Percentiles rank a stretch among this genome's conserved stretches.
phyloP scores from a whole-genome alignment of 176 grass and related monocot genomes.

The Triticum aestivum region DNA sequence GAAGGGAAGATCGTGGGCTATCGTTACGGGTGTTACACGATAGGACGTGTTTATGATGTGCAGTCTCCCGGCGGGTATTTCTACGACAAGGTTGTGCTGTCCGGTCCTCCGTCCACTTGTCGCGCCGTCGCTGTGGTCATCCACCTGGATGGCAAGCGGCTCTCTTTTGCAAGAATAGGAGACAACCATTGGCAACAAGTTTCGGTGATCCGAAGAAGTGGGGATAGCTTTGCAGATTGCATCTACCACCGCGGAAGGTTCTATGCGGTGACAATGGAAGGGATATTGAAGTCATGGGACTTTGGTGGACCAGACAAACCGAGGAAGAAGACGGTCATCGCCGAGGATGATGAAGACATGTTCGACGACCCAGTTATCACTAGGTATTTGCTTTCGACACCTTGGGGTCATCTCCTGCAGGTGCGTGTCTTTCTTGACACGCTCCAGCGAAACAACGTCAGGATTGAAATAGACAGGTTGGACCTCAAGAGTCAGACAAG shows the following conservation, averaged over 20 bases:
- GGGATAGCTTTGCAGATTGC: background rate
- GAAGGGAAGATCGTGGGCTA: background rate
- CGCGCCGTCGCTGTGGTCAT: background rate
- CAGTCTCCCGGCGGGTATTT: background rate
- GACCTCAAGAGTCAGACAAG: background rate
- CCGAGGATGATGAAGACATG: background rate
- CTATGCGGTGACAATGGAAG: background rate
- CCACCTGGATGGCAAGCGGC: background rate
- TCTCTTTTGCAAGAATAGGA: background rate
- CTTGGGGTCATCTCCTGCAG: background rate
- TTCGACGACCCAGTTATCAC: background rate
- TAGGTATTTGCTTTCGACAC: background rate
- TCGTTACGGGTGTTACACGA: background rate
- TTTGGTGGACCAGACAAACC: background rate
- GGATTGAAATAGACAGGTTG: background rate
- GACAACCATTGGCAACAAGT: background rate
- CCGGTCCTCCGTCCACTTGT: background rate
- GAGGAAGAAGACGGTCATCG: background rate
- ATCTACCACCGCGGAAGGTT: background rate
- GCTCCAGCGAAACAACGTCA: background rate
- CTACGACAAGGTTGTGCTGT: constrained; percentile 3
- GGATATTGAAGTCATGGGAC: background rate
- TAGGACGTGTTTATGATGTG: too few species aligned
- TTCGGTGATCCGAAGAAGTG: background rate
- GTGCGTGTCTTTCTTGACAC: background rate